Evolutionary conservation across 345 rosid species (phyloP).

Genomic region (Boechera divaricarpa): DNA sequence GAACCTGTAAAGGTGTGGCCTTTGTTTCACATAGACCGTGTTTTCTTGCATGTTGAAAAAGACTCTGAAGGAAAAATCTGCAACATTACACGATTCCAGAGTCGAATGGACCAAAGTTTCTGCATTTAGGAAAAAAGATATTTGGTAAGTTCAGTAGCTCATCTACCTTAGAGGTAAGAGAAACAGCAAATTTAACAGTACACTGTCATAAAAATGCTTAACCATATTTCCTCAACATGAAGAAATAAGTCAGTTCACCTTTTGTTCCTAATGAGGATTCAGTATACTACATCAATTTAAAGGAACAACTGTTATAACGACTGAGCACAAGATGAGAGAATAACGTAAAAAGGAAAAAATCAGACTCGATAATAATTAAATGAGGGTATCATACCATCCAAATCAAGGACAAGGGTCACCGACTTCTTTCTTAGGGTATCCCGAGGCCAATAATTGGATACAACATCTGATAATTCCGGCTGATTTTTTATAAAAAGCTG

Average conservation of each 20-base stretch:
- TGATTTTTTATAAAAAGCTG: constrained; percentile 70
- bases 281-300: neutral
- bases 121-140: constrained; percentile 44
- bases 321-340: neutral
- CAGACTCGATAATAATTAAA: neutral
- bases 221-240: neutral
- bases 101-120: constrained; percentile 96
- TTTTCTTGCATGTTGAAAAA: constrained; percentile 91
- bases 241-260: neutral
- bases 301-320: constrained; percentile 1
- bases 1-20: constrained; percentile 83
- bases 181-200: neutral
- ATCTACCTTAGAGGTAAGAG: neutral
- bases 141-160: constrained; percentile 6
- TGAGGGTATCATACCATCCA: constrained; percentile 72
- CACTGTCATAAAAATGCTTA: neutral
- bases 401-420: constrained; percentile 85
- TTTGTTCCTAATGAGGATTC: neutral
- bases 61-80: constrained; percentile 84
- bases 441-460: constrained; percentile 62
- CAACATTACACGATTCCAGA: constrained; percentile 70
- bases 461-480: constrained; percentile 84
- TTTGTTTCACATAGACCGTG: constrained; percentile 78
- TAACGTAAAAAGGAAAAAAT: neutral
- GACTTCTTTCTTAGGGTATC: constrained; percentile 62